Conservation (phyloP, 805 yeast species). For the Metschnikowia lachancei region DNA sequence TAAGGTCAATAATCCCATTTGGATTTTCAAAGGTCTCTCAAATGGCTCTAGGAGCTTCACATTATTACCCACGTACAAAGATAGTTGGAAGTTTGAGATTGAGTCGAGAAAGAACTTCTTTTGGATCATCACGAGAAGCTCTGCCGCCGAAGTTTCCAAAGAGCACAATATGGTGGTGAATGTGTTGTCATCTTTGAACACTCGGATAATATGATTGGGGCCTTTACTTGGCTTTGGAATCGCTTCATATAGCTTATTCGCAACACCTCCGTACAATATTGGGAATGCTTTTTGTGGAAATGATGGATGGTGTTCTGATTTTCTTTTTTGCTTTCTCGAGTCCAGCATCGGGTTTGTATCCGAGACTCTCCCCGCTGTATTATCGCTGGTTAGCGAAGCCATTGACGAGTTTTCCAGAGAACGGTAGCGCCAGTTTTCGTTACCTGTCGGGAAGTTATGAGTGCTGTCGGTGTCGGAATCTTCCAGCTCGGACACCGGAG, state of each 20-base stretch:
- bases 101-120: conserved; percentile 73
- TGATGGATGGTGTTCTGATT: conserved; percentile 11
- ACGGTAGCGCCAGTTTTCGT: background rate
- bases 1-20: conserved; percentile 64
- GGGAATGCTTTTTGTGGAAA: conserved; percentile 26
- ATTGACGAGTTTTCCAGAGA: conserved; percentile 2
- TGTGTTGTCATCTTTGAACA: conserved; percentile 80
- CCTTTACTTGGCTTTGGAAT: conserved; percentile 19
- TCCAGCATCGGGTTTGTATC: background rate
- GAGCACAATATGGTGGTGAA: conserved; percentile 82
- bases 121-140: conserved; percentile 65
- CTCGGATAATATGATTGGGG: conserved; percentile 55
- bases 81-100: conserved; percentile 70
- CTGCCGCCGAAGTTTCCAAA: conserved; percentile 72
- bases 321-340: conserved; percentile 9
- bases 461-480: conserved; percentile 10
- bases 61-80: conserved; percentile 71
- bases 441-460: background rate
- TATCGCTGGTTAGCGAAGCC: conserved; percentile 1
- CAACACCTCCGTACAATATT: conserved; percentile 30
- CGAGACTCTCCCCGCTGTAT: background rate
- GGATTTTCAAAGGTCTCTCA: conserved; percentile 77
- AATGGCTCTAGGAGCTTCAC: conserved; percentile 68
- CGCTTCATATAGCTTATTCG: background rate
- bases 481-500: conserved; percentile 14